Percentiles rank a stretch among this genome's conserved stretches.
These are phyloP conservation scores for Taphrina wiesneri DNA, from an alignment of 1,139 yeast species.

Conservation along the genomic window DNA sequence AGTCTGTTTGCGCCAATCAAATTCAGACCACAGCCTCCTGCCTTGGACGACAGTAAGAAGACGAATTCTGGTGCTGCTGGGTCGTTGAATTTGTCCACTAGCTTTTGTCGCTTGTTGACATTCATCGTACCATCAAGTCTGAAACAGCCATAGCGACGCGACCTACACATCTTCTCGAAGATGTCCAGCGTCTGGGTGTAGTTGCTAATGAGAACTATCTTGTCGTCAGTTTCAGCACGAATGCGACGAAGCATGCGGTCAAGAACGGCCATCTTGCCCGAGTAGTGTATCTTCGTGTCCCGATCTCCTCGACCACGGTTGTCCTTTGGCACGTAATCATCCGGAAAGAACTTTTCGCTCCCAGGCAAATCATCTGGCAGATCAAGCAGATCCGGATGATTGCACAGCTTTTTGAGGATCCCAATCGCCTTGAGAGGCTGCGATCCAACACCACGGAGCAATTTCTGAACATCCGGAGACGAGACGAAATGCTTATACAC, in stretches of 20 bases:
- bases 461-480: constrained; percentile 72
- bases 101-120: constrained; percentile 86
- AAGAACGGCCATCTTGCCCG: constrained; percentile 60
- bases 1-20: constrained; percentile 93
- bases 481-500: constrained; percentile 74
- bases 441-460: constrained; percentile 64
- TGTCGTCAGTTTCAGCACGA: constrained; percentile 79
- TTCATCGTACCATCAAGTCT: constrained; percentile 91
- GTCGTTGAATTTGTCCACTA: constrained; percentile 87
- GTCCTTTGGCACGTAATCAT: constrained; percentile 58
- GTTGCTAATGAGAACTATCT: constrained; percentile 89
- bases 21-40: constrained; percentile 99
- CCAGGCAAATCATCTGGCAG: constrained; percentile 78
- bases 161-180: constrained; percentile 80
- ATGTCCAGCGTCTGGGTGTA: constrained; percentile 92
- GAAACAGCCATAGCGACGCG: constrained; percentile 70
- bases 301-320: constrained; percentile 58
- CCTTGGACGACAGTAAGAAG: constrained; percentile 86
- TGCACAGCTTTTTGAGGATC: constrained; percentile 80
- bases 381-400: constrained; percentile 82
- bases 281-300: constrained; percentile 61
- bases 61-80: constrained; percentile 88
- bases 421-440: constrained; percentile 93
- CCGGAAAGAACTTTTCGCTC: constrained; percentile 61
- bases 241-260: constrained; percentile 70